Base-by-base conservation (phyloP, 768 basidiomycete species). In the Leccinellum albellum region DNA sequence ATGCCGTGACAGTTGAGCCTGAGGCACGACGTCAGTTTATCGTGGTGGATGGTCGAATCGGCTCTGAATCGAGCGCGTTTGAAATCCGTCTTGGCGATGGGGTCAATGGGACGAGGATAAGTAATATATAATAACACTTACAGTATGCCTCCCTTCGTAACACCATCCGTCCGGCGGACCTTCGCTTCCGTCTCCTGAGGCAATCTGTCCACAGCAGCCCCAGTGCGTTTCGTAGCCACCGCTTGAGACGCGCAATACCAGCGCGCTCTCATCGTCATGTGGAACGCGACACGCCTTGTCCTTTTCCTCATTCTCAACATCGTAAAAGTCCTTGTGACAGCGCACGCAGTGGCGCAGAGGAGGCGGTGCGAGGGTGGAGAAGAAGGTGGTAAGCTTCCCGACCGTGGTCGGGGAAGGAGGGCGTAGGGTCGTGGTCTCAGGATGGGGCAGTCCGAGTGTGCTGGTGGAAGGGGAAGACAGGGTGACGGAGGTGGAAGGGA, bases 81-180 rank as follows among this genome's bases (percentile, higher is more conserved):
- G 37, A 71, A 53, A 63, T 91, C 90, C 1, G 82, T 86, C 89
- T 91, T 58, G 24, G 54, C 58, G 44, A 46, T 23, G 52, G 53
- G 23, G 35, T 50, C 44, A 28, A 40, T 10, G 26, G 15, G 4
- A 7, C 3, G 23, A n/a, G 17, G 35, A 29, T 21, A 23, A 40
- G 13, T 3, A 54, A 26, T 46, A 48, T 54, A 24, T 13, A 15
- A 47, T 14, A n/a, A 10, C 6, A 50, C 66, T 56, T 44, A 79
- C 83, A 8, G 89, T 91, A 68, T 92, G 89, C 69, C 79, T 82
- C 4, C 89, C 89, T 68, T 91, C 89, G 64, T 90, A 91, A 64
- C 89, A 92, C 88, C 88, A 92, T 1, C 89, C 90, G 66, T 90
- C 88, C 1, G 89, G 90, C 1, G 90, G 89, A 0, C 89, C 89